These are phyloP conservation scores for Chamaenerion angustifolium DNA, from an alignment of 345 rosid species.

Conservation along the genomic window DNA sequence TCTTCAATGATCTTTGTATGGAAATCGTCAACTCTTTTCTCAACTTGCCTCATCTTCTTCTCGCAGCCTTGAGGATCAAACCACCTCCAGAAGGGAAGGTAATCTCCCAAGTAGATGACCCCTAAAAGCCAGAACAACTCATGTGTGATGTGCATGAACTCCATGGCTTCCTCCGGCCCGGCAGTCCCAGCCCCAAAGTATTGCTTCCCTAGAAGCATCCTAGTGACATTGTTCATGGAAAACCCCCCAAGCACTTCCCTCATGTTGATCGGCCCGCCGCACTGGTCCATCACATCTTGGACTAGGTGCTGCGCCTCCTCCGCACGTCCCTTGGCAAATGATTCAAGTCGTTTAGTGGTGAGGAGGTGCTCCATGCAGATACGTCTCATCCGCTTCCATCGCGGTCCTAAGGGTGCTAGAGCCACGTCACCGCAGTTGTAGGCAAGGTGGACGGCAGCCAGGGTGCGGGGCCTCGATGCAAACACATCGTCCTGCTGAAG, in stretches of 20 bases:
- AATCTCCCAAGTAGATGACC: slow-evolving; percentile 75
- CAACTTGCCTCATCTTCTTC: slow-evolving; percentile 69
- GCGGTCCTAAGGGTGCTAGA: slow-evolving; percentile 61
- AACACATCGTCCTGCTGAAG: slow-evolving; percentile 65
- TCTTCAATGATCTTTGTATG: slow-evolving; percentile 62
- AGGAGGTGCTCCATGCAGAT: slow-evolving; percentile 57
- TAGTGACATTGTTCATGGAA: slow-evolving; percentile 85
- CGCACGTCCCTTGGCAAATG: slow-evolving; percentile 29
- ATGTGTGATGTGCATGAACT: slow-evolving; percentile 79
- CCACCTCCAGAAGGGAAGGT: slow-evolving; percentile 88
- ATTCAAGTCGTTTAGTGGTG: slow-evolving; percentile 38
- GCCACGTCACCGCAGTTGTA: slow-evolving; percentile 75
- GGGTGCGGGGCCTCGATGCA: slow-evolving; percentile 69
- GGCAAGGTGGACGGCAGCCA: slow-evolving; percentile 65
- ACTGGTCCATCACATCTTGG: slow-evolving; percentile 19
- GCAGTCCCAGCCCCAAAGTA: slow-evolving; percentile 58
- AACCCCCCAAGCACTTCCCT: slow-evolving; percentile 70
- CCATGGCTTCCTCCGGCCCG: slow-evolving; percentile 52
- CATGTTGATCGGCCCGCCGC: slow-evolving; percentile 37
- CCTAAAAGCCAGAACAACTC: slow-evolving; percentile 62
- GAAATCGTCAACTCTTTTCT: slow-evolving; percentile 81
- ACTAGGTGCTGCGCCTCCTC: slow-evolving; percentile 38
- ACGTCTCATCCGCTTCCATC: slow-evolving; percentile 57
- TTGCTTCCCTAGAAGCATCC: slow-evolving; percentile 77
- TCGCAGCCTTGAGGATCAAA: slow-evolving; percentile 70